phyloP scores from a whole-genome alignment of 2,329 filamentous ascomycete genomes.

The Scedosporium dehoogii region DNA sequence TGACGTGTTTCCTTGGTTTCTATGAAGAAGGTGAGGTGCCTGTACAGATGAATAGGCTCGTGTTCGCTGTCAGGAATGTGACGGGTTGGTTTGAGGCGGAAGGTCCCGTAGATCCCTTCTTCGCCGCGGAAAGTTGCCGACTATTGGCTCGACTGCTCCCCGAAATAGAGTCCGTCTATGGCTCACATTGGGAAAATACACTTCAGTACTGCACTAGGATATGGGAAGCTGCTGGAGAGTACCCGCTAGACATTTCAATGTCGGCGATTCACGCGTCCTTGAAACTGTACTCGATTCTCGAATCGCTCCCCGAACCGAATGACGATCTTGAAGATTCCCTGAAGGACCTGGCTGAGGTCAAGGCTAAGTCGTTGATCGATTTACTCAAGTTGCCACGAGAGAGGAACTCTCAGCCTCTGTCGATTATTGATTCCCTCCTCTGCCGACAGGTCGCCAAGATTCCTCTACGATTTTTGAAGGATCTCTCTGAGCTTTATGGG shows the following conservation, averaged over 20 bases:
- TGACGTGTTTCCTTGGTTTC: conserved; percentile 41
- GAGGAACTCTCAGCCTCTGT: conserved; percentile 50
- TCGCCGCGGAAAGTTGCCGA: conserved; percentile 44
- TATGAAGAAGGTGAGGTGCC: conserved; percentile 44
- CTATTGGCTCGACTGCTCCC: conserved; percentile 56
- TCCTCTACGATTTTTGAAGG: conserved; percentile 49
- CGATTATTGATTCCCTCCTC: conserved; percentile 67
- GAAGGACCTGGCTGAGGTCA: conserved; percentile 44
- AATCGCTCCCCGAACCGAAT: conserved; percentile 61
- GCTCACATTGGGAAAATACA: conserved; percentile 69
- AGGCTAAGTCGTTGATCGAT: conserved; percentile 49
- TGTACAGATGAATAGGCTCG: conserved; percentile 56
- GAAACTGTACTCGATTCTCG: conserved; percentile 56
- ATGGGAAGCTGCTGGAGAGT: conserved; percentile 40
- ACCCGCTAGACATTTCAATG: conserved; percentile 36
- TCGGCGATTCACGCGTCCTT: conserved; percentile 64
- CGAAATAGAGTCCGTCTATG: conserved; percentile 72
- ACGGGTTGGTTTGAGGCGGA: conserved; percentile 56
- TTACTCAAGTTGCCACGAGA: conserved; percentile 47
- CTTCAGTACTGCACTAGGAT: conserved; percentile 48
- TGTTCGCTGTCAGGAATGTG: conserved; percentile 76
- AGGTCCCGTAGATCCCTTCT: conserved; percentile 29
- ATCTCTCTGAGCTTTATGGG: conserved; percentile 61
- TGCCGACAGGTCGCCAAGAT: conserved; percentile 58
- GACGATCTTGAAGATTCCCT: conserved; percentile 77